Percentiles rank a stretch among this genome's conserved stretches.
phyloP scores from a whole-genome alignment of 805 yeast genomes.

The Saccharomycopsis vini region DNA sequence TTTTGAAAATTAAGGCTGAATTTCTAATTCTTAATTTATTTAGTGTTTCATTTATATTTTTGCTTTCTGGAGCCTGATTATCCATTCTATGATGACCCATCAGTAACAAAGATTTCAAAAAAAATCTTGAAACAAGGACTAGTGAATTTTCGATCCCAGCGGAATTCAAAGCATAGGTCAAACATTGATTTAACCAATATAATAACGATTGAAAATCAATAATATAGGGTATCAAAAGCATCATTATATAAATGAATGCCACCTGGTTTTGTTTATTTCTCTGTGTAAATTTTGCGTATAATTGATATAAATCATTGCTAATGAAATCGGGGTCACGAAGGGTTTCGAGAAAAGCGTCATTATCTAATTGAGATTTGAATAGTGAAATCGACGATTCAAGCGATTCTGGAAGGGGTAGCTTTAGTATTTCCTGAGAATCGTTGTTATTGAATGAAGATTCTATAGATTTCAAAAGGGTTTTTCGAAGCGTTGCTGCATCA shows the following conservation, averaged over 20 bases:
- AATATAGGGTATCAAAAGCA: conserved; percentile 9
- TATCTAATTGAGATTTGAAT: too few species aligned
- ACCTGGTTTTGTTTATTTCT: conserved; percentile 10
- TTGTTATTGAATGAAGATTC: too few species aligned
- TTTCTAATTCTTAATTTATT: conserved; percentile 5
- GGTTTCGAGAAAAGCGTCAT: too few species aligned
- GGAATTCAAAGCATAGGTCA: conserved; percentile 19
- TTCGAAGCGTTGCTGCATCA: too few species aligned
- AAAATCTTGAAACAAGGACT: conserved; percentile 12
- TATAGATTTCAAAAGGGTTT: too few species aligned
- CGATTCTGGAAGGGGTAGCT: too few species aligned
- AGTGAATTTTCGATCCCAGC: conserved; percentile 16
- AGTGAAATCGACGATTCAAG: too few species aligned
- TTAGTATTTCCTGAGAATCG: too few species aligned
- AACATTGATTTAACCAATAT: conserved; percentile 15
- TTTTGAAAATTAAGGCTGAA: conserved; percentile 12
- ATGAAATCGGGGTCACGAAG: conserved; percentile 2
- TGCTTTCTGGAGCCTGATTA: neutral
- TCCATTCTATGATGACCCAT: neutral
- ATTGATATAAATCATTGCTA: conserved; percentile 6
- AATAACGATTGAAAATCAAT: conserved; percentile 6
- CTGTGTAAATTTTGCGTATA: conserved; percentile 1
- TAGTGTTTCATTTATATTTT: neutral
- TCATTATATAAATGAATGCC: conserved; percentile 9
- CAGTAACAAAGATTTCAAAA: conserved; percentile 7